Evolutionary conservation across 768 basidiomycete genomes (phyloP), one percentile per base, ranked within the genome.

Genomic region (Mrakia gelida): DNA sequence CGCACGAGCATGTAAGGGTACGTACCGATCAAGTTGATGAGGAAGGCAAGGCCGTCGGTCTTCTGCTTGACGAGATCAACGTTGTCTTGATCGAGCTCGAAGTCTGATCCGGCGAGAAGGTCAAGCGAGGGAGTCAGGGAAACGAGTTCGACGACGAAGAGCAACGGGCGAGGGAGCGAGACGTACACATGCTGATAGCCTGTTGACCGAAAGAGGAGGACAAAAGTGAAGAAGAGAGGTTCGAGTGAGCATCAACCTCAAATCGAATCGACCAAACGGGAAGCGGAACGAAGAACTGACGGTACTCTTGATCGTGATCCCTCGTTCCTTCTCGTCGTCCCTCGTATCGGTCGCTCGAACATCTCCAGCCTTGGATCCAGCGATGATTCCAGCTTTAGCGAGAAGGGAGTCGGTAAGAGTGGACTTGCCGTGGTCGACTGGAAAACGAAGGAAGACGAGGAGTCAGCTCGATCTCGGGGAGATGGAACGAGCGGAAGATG

Each of bases 401-500:
- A 99, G 95, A 67, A 99, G 89, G 59, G 96, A 98, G 86, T 99
- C 97, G 81, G 97, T 98, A 81, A 99, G 90, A 82, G 97, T 99
- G 76, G 97, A 99, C 87, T 99, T 99, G 87, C 97, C 97, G 88
- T 99, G 97, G 86, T 99, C 97, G 89, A 99, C 97, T 94, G 83
- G 52, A 72, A 56, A 41, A 70, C 26, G 52, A n/a, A 70, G 54
- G 59, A 41, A 70, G 34, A 34, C 21, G 71, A 49, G 11, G 73
- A 18, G 32, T 32, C 18, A 65, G 63, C 10, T 11, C n/a, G 63
- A 38, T 38, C 38, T 38, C 18, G 63, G 7, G 62, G 32, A 32
- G n/a, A 52, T 52, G 49, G 49, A 38, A 21, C 32, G 32, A 32
- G 7, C 32, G 28, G 10, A 2, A 38, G 32, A 38, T 28, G 61